Base-by-base conservation (phyloP, 345 rosid species). In the Corchorus capsularis region DNA sequence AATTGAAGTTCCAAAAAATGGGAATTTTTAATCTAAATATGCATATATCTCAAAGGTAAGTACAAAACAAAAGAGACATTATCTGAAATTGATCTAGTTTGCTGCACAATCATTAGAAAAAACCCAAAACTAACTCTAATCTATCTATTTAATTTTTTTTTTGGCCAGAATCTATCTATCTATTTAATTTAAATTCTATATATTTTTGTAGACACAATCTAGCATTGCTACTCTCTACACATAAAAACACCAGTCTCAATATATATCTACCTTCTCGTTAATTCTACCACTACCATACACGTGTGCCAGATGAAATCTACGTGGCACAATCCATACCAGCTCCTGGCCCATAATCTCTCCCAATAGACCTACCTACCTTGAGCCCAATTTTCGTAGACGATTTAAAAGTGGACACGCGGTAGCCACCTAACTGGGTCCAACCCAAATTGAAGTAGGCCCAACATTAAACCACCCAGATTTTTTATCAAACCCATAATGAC, bases 241-340 rank as follows among this genome's bases (percentile, higher is more conserved):
- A 27, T 27, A 27, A 27, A 27, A 27, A 27, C 27, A 27, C 27
- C 27, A 27, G 27, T 27, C 27, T 27, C 27, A 1, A 27, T 27
- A 27, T 39, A 39, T 39, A 39, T 39, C 69, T 9, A 39, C 49
- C 20, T 15, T 37, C 68, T 9, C 39, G 52, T 69, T 45, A 22
- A 15, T 8, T 14, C 77, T 35, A 57, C 39, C 8, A 20, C 45
- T 5, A 52, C 72, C 64, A 39, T 74, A 74, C 77, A 75, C 77
- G 77, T 75, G 71, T 75, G 54, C 50, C 37, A 17, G 32, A 74
- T 47, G 19, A 59, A 19, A 32, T 13, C 56, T 27, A 11, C 16
- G 37, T 14, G n/a, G 59, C 9, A 6, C 55, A 3, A 37, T 8
- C 20, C 19, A 14, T 56, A 5, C 19, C 45, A 41, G 16, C 27